Evolutionary conservation across 495 filamentous ascomycete species (phyloP), one percentile per base, ranked within the genome.

Genomic region (Aspergillus baeticus): DNA sequence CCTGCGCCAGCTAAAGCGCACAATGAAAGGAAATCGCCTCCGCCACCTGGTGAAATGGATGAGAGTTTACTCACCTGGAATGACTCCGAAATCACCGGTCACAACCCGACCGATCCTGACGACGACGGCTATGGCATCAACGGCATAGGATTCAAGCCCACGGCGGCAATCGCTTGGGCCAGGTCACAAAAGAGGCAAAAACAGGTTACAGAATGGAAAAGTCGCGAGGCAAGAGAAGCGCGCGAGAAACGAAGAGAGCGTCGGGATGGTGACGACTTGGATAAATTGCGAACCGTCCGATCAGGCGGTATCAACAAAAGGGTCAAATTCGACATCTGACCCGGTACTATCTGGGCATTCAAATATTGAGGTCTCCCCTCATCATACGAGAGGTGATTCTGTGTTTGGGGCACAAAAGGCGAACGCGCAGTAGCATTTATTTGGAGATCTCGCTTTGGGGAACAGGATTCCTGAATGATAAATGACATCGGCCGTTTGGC

Each of bases 71-170:
- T 92, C 56, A 91, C 89, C 33, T 94, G 90, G 91, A 86, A 85
- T 63, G 87, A 91, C 58, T 77, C 86, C 51, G 91, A 96, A 61
- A 93, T 95, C 57, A 95, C 91, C 0, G 84, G 91, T 15, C 88
- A 94, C 65, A 79, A 88, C 59, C 86, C 86, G 3, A 79, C 79
- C 29, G 88, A 91, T 66, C 85, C 85, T 36, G 83, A 80, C 52
- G 88, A 91, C 59, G 88, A 91, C 69, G 88, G 88, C 22, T 88
- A 88, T 34, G 88, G 88, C 35, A 89, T 91, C 59, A 90, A 95
- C 69, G 93, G 93, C 13, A 87, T 98, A 63, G 93, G 92, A 1
- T 97, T 96, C 71, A 87, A 84, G 59, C 93, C 93, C 0, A 97
- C 91, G 8, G 81, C 92, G 15, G 88, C 88, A 31, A 84, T 92